Base-by-base conservation (phyloP, 768 basidiomycete species). In the Dacryopinax primogenitus region DNA sequence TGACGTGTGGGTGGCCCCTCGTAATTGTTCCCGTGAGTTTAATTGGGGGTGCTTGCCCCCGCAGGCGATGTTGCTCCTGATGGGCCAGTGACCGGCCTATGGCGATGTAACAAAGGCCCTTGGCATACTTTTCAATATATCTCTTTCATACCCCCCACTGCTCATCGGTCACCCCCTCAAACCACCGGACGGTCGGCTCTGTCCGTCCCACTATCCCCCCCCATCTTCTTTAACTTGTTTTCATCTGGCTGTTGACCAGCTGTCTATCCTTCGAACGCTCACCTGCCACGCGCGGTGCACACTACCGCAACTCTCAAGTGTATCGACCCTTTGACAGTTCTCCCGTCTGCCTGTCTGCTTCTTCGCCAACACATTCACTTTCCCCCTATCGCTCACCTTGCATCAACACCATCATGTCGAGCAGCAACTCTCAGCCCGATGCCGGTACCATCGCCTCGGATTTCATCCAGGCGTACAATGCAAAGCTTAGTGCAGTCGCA, bases 401-500 rank as follows among this genome's bases (percentile, higher is more conserved):
- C 4, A 6, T 58, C 4, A 11, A 23, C 26, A 28, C 26, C 51
- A 58, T 30, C 51, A 58, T 58, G 51, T 58, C 51, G 13, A 15
- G 9, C 12, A 11, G 11, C 13, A 58, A 21, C 51, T 9, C 9
- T 21, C 13, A 13, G 30, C 51, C 51, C 30, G 51, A 58, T 58
- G 51, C 51, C 26, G 51, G 51, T 21, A 3, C 26, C 15, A 58
- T 58, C 23, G 51, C 51, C 26, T 21, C 12, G 51, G 58, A 64
- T 34, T 61, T 67, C 37, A 35, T 76, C 44, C 70, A 74, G 16
- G 70, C 73, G n/a, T 62, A 66, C 26, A 69, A 73, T 44, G 63
- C 72, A 33, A 71, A 70, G 32, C 66, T 73, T 15, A 72, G 73
- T 13, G 63, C 70, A 34, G 74, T 75, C 6, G 73, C 72, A 11